Percentiles rank a stretch among this genome's conserved stretches.
Conservation (phyloP, 2,329 filamentous ascomycete species). For the Aspergillus pseudotamarii region DNA sequence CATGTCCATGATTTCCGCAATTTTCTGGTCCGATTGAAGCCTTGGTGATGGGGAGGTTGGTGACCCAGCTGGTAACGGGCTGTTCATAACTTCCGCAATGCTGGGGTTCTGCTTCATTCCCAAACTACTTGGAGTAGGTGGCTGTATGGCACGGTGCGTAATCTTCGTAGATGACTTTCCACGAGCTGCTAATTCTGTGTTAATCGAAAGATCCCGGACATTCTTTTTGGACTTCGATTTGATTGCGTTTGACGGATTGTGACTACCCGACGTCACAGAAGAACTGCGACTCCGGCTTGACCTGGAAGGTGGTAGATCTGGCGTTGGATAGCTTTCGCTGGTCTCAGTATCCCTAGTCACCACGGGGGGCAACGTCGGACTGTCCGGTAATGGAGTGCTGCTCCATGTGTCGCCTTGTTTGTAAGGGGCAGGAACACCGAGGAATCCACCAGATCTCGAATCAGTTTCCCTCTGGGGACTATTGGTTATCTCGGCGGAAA, state of each 20-base stretch:
- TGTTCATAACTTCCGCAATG: conserved; percentile 47
- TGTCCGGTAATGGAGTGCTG: conserved; percentile 37
- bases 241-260: conserved; percentile 19
- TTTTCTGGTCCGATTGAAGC: conserved; percentile 33
- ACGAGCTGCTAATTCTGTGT: conserved; percentile 40
- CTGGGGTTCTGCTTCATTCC: conserved; percentile 34
- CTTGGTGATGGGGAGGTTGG: conserved; percentile 27
- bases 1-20: conserved; percentile 46
- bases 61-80: conserved; percentile 35
- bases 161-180: conserved; percentile 36
- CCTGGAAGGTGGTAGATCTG: conserved; percentile 13
- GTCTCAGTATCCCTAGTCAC: conserved; percentile 13
- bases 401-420: conserved; percentile 37
- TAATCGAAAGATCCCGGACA: conserved; percentile 44
- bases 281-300: conserved; percentile 11
- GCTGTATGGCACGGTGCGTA: conserved; percentile 38
- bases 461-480: conserved; percentile 14
- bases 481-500: conserved; percentile 25
- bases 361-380: conserved; percentile 35
- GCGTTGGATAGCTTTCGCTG: conserved; percentile 10
- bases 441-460: conserved; percentile 21
- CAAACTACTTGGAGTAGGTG: conserved; percentile 35
- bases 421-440: conserved; percentile 35
- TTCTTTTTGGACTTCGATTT: conserved; percentile 37
- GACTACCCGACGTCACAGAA: conserved; percentile 17